Evolutionary conservation across 1,284 basidiomycete genomes (phyloP), one percentile per base, ranked within the genome.

Genomic region (Boletus calvinii): DNA sequence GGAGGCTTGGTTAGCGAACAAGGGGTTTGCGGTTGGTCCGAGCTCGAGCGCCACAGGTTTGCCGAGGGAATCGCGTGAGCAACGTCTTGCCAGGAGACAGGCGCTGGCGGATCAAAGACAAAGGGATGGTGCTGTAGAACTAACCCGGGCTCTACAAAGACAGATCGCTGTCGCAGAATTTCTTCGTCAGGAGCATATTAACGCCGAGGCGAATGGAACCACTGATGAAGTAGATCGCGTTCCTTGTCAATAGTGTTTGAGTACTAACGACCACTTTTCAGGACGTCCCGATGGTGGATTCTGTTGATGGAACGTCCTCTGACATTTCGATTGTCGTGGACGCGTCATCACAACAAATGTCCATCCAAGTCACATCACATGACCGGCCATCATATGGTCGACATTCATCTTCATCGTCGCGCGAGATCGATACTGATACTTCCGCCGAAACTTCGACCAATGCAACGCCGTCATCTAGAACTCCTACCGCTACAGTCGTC

Each of bases 1-100:
- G 30, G 94, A 98, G 72, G 91, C 91, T 26, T 98, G 93, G 92
- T 72, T 94, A 40, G 86, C 85, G 11, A 83, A 84, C 62, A 90
- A 90, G 62, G 92, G 91, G 0, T 90, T 91, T 66, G 84, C 88
- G 0, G 79, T 90, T 20, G 87, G 83, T 43, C 89, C 84, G 40
- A 78, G 82, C 68, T 71, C 82, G 42, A 78, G 84, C 64, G 77
- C 82, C 39, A 76, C 78, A 17, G 77, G 86, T 36, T 63, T 84
- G 48, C 85, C 83, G 17, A 71, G 87, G 47, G 87, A 90, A 70
- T 79, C 81, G n/a, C 73, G 83, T 52, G 87, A 90, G 62, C 84
- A 87, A 63, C 72, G 87, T 11, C 72, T 80, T 39, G 82, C 81
- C 6, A 72, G 88, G 59, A 71, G 80, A 53, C 74, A 76, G 57